Conservation (phyloP, 495 filamentous ascomycete species). For the Lasiosphaeria hispida region DNA sequence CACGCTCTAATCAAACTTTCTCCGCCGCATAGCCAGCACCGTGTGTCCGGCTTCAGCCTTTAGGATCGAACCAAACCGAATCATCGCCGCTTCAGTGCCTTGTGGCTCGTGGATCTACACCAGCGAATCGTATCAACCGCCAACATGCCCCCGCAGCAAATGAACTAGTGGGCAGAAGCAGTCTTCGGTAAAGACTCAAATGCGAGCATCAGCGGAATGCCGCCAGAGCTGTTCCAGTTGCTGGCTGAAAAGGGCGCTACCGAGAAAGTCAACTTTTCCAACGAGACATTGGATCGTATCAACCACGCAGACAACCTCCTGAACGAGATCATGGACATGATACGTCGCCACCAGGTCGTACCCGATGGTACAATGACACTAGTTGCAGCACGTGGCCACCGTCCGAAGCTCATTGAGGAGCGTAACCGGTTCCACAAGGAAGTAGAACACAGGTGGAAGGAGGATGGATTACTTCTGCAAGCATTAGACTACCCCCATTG, state of each 20-base stretch:
- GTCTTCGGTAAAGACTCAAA: slow-evolving; percentile 19
- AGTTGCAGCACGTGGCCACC: too few relatives aligned
- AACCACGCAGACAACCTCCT: slow-evolving; percentile 29
- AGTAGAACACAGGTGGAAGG: too few relatives aligned
- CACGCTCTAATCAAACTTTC: too few relatives aligned
- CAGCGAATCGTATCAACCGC: slow-evolving; percentile 50
- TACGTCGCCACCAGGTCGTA: too few relatives aligned
- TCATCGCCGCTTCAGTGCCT: slow-evolving; percentile 54
- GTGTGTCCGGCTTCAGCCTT: slow-evolving; percentile 49
- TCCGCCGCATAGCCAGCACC: too few relatives aligned
- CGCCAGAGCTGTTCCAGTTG: slow-evolving; percentile 24
- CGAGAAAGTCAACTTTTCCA: too few relatives aligned
- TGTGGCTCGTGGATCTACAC: slow-evolving; percentile 58
- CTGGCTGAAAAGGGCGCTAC: too few relatives aligned
- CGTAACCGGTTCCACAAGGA: too few relatives aligned
- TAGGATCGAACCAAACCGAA: slow-evolving; percentile 49
- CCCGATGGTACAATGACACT: too few relatives aligned
- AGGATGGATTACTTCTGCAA: too few relatives aligned
- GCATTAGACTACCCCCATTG: too few relatives aligned
- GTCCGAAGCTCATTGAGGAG: too few relatives aligned
- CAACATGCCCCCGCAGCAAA: slow-evolving; percentile 55
- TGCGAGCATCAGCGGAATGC: slow-evolving; percentile 1
- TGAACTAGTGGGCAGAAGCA: slow-evolving; percentile 40
- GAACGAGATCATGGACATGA: slow-evolving; percentile 39
- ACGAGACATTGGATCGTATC: slow-evolving; percentile 16